Base-by-base conservation (phyloP, 208 protist genomes). In the Vickermania ingenoplastis region DNA sequence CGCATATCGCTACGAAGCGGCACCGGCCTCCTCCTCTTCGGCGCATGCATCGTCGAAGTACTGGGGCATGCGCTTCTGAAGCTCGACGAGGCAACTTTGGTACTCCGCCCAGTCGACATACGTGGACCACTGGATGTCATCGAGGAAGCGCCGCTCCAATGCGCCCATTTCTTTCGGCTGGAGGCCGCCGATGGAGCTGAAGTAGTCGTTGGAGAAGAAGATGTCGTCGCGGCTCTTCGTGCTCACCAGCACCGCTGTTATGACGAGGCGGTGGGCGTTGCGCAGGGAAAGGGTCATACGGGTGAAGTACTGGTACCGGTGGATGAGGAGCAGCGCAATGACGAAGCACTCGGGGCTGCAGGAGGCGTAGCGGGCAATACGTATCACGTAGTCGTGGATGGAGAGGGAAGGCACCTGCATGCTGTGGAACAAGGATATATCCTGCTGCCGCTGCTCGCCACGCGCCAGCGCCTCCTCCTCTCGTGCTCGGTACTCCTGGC, bases 271-370 rank as follows among this genome's bases (percentile, higher is more conserved):
- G 61, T 94, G 86, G 30, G 91, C 65, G 57, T 91, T 91, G 49
- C 65, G 58, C 49, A 76, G 79, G 11, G 79, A 87, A 7, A 94
- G 61, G 61, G 75, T 55, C 61, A 73, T 79, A 26, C 67, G 69
- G 0, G 83, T 91, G 41, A 59, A 57, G 14, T 66, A 59, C 4
- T 78, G 66, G 58, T 96, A 90, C 23, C 89, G 87, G 55, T 97
- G 89, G 52, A 98, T 89, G 57, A 95, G 81, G 11, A 97, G 82
- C 23, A 94, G 73, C 11, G 86, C 79, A 31, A 97, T 55, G 36
- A 97, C 77, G 59, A 97, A 94, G 65, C 91, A 97, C 75, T 97
- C 85, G 30, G 80, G 69, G 1, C 81, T 91, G 63, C 93, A 97
- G 11, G 57, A 61, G 0, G 83, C 86, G 70, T 97, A 97, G 61